Evolutionary conservation across 1,284 basidiomycete species (phyloP), one percentile per base, ranked within the genome.

Genomic region (Hemileia vastatrix): DNA sequence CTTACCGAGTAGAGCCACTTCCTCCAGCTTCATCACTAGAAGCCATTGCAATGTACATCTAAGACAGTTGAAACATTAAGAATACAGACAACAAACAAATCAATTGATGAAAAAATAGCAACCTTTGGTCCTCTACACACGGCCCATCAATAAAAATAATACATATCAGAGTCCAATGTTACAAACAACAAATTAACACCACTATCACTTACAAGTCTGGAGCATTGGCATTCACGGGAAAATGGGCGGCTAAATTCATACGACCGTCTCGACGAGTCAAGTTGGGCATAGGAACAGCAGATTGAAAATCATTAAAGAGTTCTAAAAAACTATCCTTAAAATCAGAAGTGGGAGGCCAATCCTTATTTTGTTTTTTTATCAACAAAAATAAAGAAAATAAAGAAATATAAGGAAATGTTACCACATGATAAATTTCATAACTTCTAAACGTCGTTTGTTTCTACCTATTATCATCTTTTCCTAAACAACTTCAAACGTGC

Each of bases 1-100:
- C 54, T 11, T 32, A 55, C 59, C 54, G 54, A 2, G 71, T 73
- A 11, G 71, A 71, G 18, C 71, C 71, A 43, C 63, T 63, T 11
- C 67, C 67, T 21, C 64, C 64, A 0, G 33, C 23, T 9, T 56
- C 69, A 47, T 71, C 69, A 15, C 54, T 63, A 6, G 64, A 64
- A 1, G 70, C 66, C 69, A 70, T 72, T 9, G 71, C 71, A 47
- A 69, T 70, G 59, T 73, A 73, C 71, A 73, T 73, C 65, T 73
- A 68, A 3, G 70, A n/a, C n/a, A n/a, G n/a, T n/a, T n/a, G n/a
- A n/a, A n/a, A n/a, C n/a, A n/a, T n/a, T n/a, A n/a, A n/a, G n/a
- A n/a, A n/a, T 24, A 53, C 27, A 47, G 21, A 18, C 36, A n/a
- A 11, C 19, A 2, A 31, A 19, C 15, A n/a, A 8, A 21, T 31